Evolutionary conservation across 2,329 filamentous ascomycete genomes (phyloP), one percentile per base, ranked within the genome.

Genomic region (Penicillium expansum): DNA sequence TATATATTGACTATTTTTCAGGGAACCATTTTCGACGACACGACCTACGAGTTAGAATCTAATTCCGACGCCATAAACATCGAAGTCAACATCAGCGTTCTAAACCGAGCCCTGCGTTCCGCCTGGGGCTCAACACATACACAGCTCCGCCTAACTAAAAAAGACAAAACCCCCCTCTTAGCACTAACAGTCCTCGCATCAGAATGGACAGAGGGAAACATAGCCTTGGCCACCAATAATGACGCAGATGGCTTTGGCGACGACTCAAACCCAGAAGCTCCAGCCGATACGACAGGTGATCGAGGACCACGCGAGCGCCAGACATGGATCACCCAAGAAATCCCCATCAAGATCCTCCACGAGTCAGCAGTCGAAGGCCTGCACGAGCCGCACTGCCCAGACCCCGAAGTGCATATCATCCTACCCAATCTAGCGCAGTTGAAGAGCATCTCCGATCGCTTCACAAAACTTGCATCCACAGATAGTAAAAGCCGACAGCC

Each of bases 51-150:
- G 52, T 87, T 97, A 64, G 89, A 96, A 73, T 96, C 92, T 48
- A 90, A 90, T 49, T 88, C 92, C 47, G 96, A 96, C 76, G 90
- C 92, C 52, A 97, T 99, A 77, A 97, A 99, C 76, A 87, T 99
- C 62, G 94, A 99, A 77, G 85, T 99, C 1, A 92, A 94, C 27
- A 86, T 97, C n/a, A 83, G 85, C 14, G 88, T 90, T 2, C 85
- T 99, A 22, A 90, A 94, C 68, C 88, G 92, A 58, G 94, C 94
- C n/a, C 86, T 99, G 57, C 91, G 88, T 68, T 97, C 92, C 35
- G 93, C 93, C 43, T 80, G 89, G 52, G 88, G 90, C 70, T 91
- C 90, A 67, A 86, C 88, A 18, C 88, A 90, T 18, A 91, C 92
- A 53, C 89, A 88, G 14, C 85, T 99, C 38, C 89, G 93, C 38